Evolutionary conservation across 2,329 filamentous ascomycete genomes (phyloP).

Genomic region (Ceratocystis eucalypticola): DNA sequence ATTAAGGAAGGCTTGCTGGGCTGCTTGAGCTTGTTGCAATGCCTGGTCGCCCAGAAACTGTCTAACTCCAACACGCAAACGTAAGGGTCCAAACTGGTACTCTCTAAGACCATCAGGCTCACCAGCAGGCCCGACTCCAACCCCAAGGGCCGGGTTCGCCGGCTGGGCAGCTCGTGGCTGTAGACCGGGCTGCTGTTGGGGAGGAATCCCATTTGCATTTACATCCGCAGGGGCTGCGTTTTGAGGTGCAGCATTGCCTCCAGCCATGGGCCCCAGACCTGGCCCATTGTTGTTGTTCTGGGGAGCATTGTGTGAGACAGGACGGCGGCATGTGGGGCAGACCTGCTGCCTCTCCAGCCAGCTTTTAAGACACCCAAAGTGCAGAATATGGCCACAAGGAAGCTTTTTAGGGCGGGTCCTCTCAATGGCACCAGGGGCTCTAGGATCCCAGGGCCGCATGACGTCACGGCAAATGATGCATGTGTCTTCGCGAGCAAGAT

Average conservation of each 20-base stretch:
- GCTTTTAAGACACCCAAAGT: conserved; percentile 86
- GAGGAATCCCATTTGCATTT: conserved; percentile 22
- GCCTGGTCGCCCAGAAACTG: conserved; percentile 25
- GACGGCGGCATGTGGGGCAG: conserved; percentile 81
- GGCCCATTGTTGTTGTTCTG: conserved; percentile 25
- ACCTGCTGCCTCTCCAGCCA: conserved; percentile 97
- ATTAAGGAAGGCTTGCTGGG: conserved; percentile 15
- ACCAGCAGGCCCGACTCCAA: conserved; percentile 1
- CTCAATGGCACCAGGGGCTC: conserved; percentile 56
- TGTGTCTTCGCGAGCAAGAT: conserved; percentile 74
- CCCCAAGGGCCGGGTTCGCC: conserved; percentile 3
- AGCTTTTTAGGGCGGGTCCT: conserved; percentile 85
- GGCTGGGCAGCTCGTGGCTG: conserved; percentile 5
- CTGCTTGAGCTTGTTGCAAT: conserved; percentile 18
- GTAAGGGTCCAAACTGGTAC: conserved; percentile 14
- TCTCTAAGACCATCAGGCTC: conserved; percentile 15
- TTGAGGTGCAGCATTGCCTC: conserved; percentile 22
- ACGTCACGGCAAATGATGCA: conserved; percentile 97
- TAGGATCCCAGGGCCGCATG: conserved; percentile 66
- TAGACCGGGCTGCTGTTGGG: conserved; percentile 15
- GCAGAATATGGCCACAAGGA: conserved; percentile 88
- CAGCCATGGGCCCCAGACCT: conserved; percentile 22
- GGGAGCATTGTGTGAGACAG: conserved; percentile 46
- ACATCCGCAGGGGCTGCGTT: conserved; percentile 21
- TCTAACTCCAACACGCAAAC: conserved; percentile 22